These are phyloP conservation scores for Sorghum bicolor DNA, from an alignment of 176 grass and related monocot genomes.

Conservation along the genomic window Sorghum_bicolor_NCBIv3 NC_012871.2:67394001-67394500, in stretches of 20 bases:
- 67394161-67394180: not conserved
- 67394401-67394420: not conserved
- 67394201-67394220: not conserved
- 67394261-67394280: not conserved
- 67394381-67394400: not conserved
- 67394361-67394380: not conserved
- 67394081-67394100: not conserved
- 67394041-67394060: not conserved
- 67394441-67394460: not conserved
- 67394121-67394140: not conserved
- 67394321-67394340: not conserved
- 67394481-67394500: not conserved
- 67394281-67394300: constrained; percentile 5
- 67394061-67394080: not conserved
- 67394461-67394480: not conserved
- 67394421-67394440: not conserved
- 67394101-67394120: not conserved
- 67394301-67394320: constrained; percentile 18
- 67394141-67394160: not conserved
- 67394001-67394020: not conserved
- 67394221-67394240: not conserved
- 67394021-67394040: not conserved
- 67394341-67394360: not conserved
- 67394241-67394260: not conserved
- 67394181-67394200: not conserved